Evolutionary conservation across 257 asterid genomes (phyloP).

Genomic region (Paraleonurus japonicus): DNA sequence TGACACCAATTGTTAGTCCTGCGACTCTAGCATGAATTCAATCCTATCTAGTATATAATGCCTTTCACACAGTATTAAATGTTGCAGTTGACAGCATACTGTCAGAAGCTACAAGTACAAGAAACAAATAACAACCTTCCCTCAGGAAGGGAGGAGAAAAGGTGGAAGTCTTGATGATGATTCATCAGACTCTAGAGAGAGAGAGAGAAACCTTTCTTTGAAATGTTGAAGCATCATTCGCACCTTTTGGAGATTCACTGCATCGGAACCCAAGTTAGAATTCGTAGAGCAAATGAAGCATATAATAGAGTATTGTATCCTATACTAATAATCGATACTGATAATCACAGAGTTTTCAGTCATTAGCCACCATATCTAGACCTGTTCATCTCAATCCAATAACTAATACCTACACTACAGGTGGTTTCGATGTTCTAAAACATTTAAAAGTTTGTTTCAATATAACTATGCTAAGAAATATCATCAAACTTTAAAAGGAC

Average conservation of each 20-base stretch:
- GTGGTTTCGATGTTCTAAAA: constrained; percentile 6
- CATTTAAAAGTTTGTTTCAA: neutral
- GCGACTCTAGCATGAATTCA: neutral
- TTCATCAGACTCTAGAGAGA: constrained; percentile 11
- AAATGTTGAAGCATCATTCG: constrained; percentile 94
- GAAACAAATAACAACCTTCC: neutral
- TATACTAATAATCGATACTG: neutral
- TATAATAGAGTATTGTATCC: neutral
- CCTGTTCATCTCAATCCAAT: constrained; percentile 7
- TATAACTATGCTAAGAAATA: constrained; percentile 14
- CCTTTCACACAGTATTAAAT: neutral
- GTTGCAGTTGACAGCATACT: constrained; percentile 10
- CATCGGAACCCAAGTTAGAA: constrained; percentile 30
- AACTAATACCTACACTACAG: neutral
- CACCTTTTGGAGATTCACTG: constrained; percentile 99
- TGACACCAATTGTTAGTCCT: neutral
- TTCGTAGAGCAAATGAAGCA: constrained; percentile 13
- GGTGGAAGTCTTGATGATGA: constrained; percentile 16
- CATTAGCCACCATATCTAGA: neutral
- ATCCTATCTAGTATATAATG: neutral
- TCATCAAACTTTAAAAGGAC: constrained; percentile 4
- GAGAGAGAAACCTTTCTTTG: constrained; percentile 86
- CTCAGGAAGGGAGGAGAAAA: constrained; percentile 22
- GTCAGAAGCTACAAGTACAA: neutral
- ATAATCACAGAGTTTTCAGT: neutral